Percentiles rank a stretch among this genome's conserved stretches.
phyloP scores from a whole-genome alignment of 1,139 yeast genomes.

The Kurtzmaniella quercitrusa region DNA sequence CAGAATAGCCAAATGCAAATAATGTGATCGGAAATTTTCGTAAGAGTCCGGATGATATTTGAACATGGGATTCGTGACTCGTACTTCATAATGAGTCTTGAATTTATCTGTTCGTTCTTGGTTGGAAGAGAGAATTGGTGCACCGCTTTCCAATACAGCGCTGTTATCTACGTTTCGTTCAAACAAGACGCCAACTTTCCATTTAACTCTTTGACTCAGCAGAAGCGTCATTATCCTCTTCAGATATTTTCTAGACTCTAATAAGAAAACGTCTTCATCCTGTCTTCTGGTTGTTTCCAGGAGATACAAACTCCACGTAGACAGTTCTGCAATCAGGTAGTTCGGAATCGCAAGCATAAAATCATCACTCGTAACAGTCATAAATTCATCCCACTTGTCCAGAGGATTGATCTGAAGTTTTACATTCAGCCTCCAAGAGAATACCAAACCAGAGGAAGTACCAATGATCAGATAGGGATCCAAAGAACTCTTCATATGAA shows the following conservation, averaged over 20 bases:
- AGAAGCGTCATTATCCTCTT: constrained; percentile 37
- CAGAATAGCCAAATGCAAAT: constrained; percentile 68
- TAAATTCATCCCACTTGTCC: constrained; percentile 57
- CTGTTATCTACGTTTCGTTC: constrained; percentile 28
- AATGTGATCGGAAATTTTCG: constrained; percentile 71
- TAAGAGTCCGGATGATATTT: constrained; percentile 65
- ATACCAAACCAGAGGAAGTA: constrained; percentile 70
- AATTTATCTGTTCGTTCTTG: constrained; percentile 31
- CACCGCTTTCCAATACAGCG: not conserved
- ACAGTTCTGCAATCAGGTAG: constrained; percentile 32
- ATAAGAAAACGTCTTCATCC: constrained; percentile 11
- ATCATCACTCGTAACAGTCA: constrained; percentile 61
- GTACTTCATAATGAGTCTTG: constrained; percentile 41
- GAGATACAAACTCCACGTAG: constrained; percentile 33
- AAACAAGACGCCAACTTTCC: constrained; percentile 41
- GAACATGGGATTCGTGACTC: constrained; percentile 36
- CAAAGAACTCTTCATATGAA: constrained; percentile 61
- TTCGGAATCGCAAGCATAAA: constrained; percentile 67
- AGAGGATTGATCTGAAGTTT: constrained; percentile 50
- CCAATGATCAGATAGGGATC: constrained; percentile 75
- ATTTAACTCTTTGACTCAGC: constrained; percentile 35
- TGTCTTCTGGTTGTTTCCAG: constrained; percentile 8
- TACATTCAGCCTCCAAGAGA: constrained; percentile 72
- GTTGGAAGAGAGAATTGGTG: constrained; percentile 18
- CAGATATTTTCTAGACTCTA: constrained; percentile 29